phyloP scores from a whole-genome alignment of 1,284 basidiomycete genomes.

The Taiwanofungus camphoratus region DNA sequence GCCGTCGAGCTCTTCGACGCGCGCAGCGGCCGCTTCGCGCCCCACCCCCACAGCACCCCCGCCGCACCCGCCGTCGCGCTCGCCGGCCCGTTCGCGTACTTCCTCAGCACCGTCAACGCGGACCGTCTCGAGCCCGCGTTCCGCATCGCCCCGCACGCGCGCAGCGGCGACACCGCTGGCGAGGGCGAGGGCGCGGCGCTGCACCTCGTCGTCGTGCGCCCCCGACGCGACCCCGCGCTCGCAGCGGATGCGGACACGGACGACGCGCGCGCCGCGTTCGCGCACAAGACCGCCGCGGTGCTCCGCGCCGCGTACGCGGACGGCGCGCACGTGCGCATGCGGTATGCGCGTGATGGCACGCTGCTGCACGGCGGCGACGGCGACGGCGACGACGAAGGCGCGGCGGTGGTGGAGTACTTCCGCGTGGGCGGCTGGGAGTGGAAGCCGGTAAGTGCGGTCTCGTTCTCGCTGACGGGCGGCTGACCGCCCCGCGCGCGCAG shows the following conservation, averaged over 20 bases:
- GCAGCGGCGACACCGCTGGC: too few relatives aligned
- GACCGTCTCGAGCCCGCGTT: slow-evolving; percentile 82
- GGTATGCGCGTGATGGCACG: slow-evolving; percentile 47
- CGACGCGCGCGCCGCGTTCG: slow-evolving; percentile 40
- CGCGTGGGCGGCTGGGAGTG: slow-evolving; percentile 82
- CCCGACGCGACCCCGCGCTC: slow-evolving; percentile 66
- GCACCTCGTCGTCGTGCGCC: slow-evolving; percentile 83
- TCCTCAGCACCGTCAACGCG: slow-evolving; percentile 76
- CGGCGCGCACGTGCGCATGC: slow-evolving; percentile 62
- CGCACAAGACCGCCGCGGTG: slow-evolving; percentile 41
- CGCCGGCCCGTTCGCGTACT: slow-evolving; percentile 84
- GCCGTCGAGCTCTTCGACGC: slow-evolving; percentile 62
- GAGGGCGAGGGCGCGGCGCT: slow-evolving; percentile 42
- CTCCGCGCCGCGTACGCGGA: slow-evolving; percentile 67
- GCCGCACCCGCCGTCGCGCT: slow-evolving; percentile 37
- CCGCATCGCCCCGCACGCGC: slow-evolving; percentile 62
- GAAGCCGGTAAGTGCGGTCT: slow-evolving; percentile 60
- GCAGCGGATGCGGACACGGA: slow-evolving; percentile 35
- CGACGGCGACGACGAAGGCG: slow-evolving; percentile 40
- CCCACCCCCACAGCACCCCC: slow-evolving; percentile 26
- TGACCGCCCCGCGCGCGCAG: slow-evolving; percentile 29
- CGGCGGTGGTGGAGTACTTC: slow-evolving; percentile 72
- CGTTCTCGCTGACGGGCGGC: slow-evolving; percentile 3
- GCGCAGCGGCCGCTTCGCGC: slow-evolving; percentile 39
- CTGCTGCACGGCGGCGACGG: slow-evolving; percentile 40